Evolutionary conservation across 805 yeast genomes (phyloP), one percentile per base, ranked within the genome.

Genomic region (Candida sphagnicola): DNA sequence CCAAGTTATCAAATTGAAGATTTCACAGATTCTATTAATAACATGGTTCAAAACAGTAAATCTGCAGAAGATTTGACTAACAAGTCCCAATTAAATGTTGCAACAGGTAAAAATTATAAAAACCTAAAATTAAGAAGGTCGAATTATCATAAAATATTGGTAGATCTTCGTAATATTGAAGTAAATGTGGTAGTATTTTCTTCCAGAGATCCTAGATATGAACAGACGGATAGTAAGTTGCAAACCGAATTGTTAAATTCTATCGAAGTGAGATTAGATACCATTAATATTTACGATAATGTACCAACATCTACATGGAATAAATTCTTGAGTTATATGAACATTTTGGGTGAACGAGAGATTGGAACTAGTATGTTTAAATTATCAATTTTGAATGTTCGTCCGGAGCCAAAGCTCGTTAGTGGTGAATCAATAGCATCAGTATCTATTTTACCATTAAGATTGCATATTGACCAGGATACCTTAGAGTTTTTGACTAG

Each of bases 271-370:
- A 57, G 63, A 11, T 61, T 84, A 3, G 70, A 70, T 6, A 76
- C 78, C 28, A 62, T 86, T 32, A 80, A 76, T 36, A 67, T 88
- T 2, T 62, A 76, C 38, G 97, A 90, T 56, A 84, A 86, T 52
- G 80, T 90, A 2, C 82, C 88, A 1, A 77, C 89, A 0, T 91
- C 97, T 0, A 83, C 95, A 0, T 91, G 97, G 96, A 85, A 88
- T 49, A 85, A 84, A 61, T 80, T 89, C 56, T 67, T 81, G 21
- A 79, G 90, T 1, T 76, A 80, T 47, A 71, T 84, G 75, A 73
- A 78, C 42, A 79, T 77, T 35, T 74, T 80, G 17, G 88, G 86
- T 0, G 87, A 80, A 21, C 65, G 91, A 45, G 93, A 85, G 47
- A 65, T 71, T 17, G 85, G 83, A 0, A 77, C 79, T 1, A 73